Evolutionary conservation across 495 filamentous ascomycete genomes (phyloP), one percentile per base, ranked within the genome.

Genomic region (Aspergillus steynii): DNA sequence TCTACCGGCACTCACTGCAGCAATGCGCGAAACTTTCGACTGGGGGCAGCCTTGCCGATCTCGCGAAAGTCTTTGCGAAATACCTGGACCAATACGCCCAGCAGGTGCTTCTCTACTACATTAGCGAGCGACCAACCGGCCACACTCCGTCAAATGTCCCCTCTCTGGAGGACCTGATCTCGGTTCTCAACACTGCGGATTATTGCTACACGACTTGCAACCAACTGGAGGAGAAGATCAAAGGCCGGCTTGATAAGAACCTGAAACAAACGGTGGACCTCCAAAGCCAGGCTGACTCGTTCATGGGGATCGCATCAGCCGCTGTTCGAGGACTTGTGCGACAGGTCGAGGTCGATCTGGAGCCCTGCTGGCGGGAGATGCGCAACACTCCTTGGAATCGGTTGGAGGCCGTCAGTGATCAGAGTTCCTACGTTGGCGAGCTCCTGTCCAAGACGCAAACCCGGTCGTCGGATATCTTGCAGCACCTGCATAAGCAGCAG

Each of bases 21-120:
- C 96, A 98, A 76, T 99, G 95, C 70, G 92, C 96, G 10, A 98
- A 97, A 74, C 85, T 99, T 2, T 97, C 95, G 0, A 96, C 93
- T 0, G 91, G 93, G 15, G 85, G 86, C 56, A 88, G 92, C 60
- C 83, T 99, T 29, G 84, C 96, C 0, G 95, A 99, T 64, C 77
- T 99, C 25, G 87, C 92, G 0, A 90, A 83, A 68, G 92, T 88
- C 0, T 87, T 97, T 56, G 91, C 89, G 8, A 97, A 96, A 72
- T 97, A 98, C 65, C 81, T 99, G 6, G 95, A 99, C 66, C 88
- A 94, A 66, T 99, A 98, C 74, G 89, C 94, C 14, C 93, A 98
- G 68, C 91, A 96, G 66, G 92, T 98, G 5, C 82, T 99, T 5
- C 85, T 96, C 12, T 81, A 86, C 56, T 89, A 92, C 67, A 83